These are phyloP conservation scores for Puccinia brachypodii DNA, from an alignment of 1,284 basidiomycete genomes.

Conservation along the genomic window DNA sequence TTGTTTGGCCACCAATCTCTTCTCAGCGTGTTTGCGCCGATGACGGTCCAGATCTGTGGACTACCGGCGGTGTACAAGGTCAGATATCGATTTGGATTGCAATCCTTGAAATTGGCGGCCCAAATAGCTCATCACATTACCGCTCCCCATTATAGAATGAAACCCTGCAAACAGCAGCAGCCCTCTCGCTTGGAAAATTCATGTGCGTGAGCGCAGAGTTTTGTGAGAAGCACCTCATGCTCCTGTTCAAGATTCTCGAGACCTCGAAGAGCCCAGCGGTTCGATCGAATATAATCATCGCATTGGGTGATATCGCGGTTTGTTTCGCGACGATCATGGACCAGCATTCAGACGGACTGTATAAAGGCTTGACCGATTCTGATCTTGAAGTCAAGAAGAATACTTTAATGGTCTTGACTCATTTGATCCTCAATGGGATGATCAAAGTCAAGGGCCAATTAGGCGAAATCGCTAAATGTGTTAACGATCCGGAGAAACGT, in stretches of 20 bases:
- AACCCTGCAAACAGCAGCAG: slow-evolving; percentile 80
- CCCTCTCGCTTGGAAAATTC: slow-evolving; percentile 88
- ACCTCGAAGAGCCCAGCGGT: slow-evolving; percentile 84
- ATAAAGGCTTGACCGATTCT: slow-evolving; percentile 83
- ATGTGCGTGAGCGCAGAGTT: slow-evolving; percentile 92
- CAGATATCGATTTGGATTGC: neutral
- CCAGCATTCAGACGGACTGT: slow-evolving; percentile 79
- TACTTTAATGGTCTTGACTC: slow-evolving; percentile 97
- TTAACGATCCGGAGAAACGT: slow-evolving; percentile 86
- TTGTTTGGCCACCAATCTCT: slow-evolving; percentile 81
- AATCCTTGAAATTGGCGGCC: too few species aligned
- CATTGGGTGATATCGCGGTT: slow-evolving; percentile 92
- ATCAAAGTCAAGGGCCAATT: slow-evolving; percentile 99
- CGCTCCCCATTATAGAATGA: too few species aligned
- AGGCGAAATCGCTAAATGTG: slow-evolving; percentile 98
- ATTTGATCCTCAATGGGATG: slow-evolving; percentile 97
- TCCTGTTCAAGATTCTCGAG: slow-evolving; percentile 91
- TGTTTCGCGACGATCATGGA: slow-evolving; percentile 95
- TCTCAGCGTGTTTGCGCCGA: slow-evolving; percentile 79
- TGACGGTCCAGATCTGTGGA: slow-evolving; percentile 80
- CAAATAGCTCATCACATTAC: too few species aligned
- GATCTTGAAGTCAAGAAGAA: slow-evolving; percentile 96
- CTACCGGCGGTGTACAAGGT: slow-evolving; percentile 72
- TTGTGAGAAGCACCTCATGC: slow-evolving; percentile 82
- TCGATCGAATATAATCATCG: slow-evolving; percentile 93